A percentile compares a stretch with the other conserved stretches of the same genome.
phyloP scores from a whole-genome alignment of 345 rosid species.

The Erucastrum elatum region DNA sequence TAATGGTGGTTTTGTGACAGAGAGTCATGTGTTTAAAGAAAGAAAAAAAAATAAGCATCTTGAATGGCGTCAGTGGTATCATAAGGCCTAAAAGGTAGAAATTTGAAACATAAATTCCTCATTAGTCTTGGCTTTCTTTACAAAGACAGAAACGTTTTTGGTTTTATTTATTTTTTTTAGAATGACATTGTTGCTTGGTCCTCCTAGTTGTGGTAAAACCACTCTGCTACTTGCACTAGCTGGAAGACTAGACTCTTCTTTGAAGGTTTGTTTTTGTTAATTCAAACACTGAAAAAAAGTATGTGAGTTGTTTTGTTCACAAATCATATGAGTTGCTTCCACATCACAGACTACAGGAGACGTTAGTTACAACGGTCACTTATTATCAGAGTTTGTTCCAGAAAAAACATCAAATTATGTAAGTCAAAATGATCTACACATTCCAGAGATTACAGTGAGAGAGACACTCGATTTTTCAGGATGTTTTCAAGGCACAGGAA shows the following conservation, averaged over 20 bases:
- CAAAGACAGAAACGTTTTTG: background rate
- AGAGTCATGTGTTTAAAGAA: constrained; percentile 14
- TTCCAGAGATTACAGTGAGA: constrained; percentile 71
- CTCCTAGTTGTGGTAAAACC: constrained; percentile 47
- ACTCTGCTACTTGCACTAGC: constrained; percentile 42
- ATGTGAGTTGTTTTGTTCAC: background rate
- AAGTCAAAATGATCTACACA: constrained; percentile 77
- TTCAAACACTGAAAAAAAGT: background rate
- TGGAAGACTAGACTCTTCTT: constrained; percentile 40
- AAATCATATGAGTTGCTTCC: background rate
- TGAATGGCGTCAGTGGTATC: constrained; percentile 62
- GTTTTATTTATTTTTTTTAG: background rate
- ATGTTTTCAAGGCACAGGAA: constrained; percentile 71
- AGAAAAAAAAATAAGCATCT: constrained; percentile 46
- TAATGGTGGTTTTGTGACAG: constrained; percentile 2
- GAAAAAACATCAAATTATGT: constrained; percentile 43
- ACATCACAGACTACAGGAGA: constrained; percentile 23
- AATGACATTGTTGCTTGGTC: constrained; percentile 45
- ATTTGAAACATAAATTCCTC: background rate
- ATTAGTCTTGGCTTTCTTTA: background rate
- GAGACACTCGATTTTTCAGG: constrained; percentile 83
- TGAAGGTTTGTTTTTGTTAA: constrained; percentile 32
- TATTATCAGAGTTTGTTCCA: constrained; percentile 46
- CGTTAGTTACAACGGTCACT: constrained; percentile 62
- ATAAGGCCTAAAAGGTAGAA: constrained; percentile 45